Conservation (phyloP, 441 rosid species). For the Francoa sonchifolia region DNA sequence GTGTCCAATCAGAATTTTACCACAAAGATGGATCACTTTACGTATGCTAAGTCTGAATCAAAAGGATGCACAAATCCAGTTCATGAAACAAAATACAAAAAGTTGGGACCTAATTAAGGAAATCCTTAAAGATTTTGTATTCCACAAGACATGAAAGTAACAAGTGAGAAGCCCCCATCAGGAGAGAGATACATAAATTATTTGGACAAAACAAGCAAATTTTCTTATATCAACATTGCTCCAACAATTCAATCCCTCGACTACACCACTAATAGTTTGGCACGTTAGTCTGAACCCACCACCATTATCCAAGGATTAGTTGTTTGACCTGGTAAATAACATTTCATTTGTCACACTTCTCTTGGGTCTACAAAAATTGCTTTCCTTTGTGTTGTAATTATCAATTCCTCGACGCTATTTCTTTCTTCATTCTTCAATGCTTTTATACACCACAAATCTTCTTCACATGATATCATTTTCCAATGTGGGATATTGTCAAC, state of each 20-base stretch:
- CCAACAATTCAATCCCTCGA: background rate
- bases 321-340: background rate
- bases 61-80: too few relatives aligned
- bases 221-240: background rate
- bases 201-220: background rate
- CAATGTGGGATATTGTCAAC: slow-evolving; percentile 53
- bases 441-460: slow-evolving; percentile 78
- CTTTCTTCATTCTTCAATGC: slow-evolving; percentile 32
- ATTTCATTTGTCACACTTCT: slow-evolving; percentile 36
- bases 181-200: slow-evolving; percentile 1
- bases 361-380: slow-evolving; percentile 68
- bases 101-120: slow-evolving; percentile 57
- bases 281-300: background rate
- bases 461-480: slow-evolving; percentile 60
- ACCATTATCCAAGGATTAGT: background rate
- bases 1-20: too few relatives aligned
- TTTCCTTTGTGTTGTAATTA: slow-evolving; percentile 13
- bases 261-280: too few relatives aligned
- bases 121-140: slow-evolving; percentile 37
- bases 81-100: too few relatives aligned
- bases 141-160: slow-evolving; percentile 30
- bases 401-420: slow-evolving; percentile 18
- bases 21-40: too few relatives aligned
- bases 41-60: too few relatives aligned
- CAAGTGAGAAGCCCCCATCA: slow-evolving; percentile 28